Evolutionary conservation across 2,329 filamentous ascomycete species (phyloP).

Genomic region (Samsoniella hepiali): DNA sequence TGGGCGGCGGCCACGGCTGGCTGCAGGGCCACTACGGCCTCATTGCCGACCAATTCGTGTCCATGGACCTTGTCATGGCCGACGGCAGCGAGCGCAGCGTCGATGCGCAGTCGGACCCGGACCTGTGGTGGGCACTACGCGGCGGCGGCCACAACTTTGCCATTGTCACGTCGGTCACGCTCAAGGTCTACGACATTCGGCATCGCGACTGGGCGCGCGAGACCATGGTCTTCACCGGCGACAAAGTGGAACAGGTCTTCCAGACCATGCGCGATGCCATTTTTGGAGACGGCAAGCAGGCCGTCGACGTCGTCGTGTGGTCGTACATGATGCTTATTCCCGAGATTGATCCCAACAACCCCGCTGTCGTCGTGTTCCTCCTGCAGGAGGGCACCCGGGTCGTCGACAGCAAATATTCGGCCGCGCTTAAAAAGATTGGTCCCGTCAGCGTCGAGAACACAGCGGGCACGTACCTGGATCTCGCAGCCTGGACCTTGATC

Average conservation of each 20-base stretch:
- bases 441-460: constrained; percentile 32
- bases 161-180: constrained; percentile 49
- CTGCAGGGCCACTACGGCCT: constrained; percentile 53
- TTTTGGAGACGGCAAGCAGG: constrained; percentile 41
- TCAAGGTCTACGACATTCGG: constrained; percentile 46
- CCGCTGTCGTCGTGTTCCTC: constrained; percentile 40
- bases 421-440: constrained; percentile 42
- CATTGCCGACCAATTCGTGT: constrained; percentile 50
- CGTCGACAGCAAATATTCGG: constrained; percentile 38
- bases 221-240: constrained; percentile 44
- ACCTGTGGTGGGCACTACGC: constrained; percentile 57
- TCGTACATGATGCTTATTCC: constrained; percentile 45
- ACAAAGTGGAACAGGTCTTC: constrained; percentile 49
- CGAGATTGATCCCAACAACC: constrained; percentile 39
- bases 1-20: constrained; percentile 57
- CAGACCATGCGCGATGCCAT: constrained; percentile 43
- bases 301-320: constrained; percentile 47
- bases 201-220: constrained; percentile 41
- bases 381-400: constrained; percentile 41
- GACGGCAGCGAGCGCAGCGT: constrained; percentile 42
- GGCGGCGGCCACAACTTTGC: constrained; percentile 61
- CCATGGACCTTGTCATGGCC: constrained; percentile 49
- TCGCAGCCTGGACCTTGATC: constrained; percentile 43
- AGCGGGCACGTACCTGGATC: constrained; percentile 43
- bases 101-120: constrained; percentile 43